phyloP scores from a whole-genome alignment of 1,284 basidiomycete genomes.

The Cerrena zonata region DNA sequence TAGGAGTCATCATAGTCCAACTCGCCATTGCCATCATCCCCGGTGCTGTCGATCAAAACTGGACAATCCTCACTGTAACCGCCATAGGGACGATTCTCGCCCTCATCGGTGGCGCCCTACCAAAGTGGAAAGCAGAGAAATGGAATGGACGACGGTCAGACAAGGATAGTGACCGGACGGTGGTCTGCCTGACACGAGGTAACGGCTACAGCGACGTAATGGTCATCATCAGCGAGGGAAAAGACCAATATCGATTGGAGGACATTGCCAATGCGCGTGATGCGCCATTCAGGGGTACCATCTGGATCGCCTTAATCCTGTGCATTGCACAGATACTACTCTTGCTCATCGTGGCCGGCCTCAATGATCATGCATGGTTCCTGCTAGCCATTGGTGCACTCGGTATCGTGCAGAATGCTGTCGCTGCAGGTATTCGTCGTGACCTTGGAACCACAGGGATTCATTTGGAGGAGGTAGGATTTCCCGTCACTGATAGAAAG shows the following conservation, averaged over 20 bases:
- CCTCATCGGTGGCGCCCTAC: conserved; percentile 20
- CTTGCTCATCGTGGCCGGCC: conserved; percentile 18
- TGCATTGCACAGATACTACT: conserved; percentile 18
- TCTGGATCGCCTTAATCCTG: conserved; percentile 13
- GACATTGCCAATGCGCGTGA: conserved; percentile 24
- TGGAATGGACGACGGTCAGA: conserved; percentile 22
- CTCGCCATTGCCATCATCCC: conserved; percentile 21
- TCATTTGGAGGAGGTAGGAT: conserved; percentile 17
- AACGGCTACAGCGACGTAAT: conserved; percentile 28
- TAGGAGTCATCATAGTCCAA: conserved; percentile 18
- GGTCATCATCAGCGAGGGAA: conserved; percentile 24
- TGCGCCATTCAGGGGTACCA: conserved; percentile 10
- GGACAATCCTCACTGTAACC: conserved; percentile 19
- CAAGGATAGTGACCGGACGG: conserved; percentile 13
- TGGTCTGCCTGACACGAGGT: conserved; percentile 26
- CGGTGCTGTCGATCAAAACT: conserved; percentile 15
- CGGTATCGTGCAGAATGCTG: conserved; percentile 22
- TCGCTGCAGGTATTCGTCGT: conserved; percentile 17
- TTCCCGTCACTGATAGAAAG: conserved; percentile 11
- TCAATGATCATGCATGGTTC: conserved; percentile 18
- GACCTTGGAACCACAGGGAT: conserved; percentile 16
- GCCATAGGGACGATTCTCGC: conserved; percentile 5
- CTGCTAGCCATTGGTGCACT: conserved; percentile 18
- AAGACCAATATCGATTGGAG: conserved; percentile 22
- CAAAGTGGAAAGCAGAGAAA: conserved; percentile 29